These are phyloP conservation scores for Rosa multiflora DNA, from an alignment of 306 rosid genomes.

Conservation along the genomic window DNA sequence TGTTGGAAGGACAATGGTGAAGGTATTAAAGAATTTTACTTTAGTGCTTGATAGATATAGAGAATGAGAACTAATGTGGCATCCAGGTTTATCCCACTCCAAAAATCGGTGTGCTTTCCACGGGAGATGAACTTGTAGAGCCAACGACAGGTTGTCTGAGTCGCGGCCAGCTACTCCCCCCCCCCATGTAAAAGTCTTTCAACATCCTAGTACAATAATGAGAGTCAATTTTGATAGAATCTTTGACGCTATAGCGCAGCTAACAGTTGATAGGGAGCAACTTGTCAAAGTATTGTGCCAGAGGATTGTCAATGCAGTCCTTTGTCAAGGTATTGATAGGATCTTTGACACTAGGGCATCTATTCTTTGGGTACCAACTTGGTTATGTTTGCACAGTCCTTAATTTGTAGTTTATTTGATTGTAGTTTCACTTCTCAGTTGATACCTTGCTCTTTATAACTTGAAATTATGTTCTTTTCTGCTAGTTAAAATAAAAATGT, in stretches of 20 bases:
- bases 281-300: not conserved
- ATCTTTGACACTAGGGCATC: not conserved
- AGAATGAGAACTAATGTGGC: slow-evolving; percentile 23
- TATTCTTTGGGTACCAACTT: not conserved
- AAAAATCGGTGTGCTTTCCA: slow-evolving; percentile 74
- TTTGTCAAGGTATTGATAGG: not conserved
- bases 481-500: not conserved
- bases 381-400: not conserved
- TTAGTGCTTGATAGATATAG: slow-evolving; percentile 15
- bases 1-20: slow-evolving; percentile 66
- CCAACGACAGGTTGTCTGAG: slow-evolving; percentile 52
- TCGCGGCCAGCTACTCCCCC: slow-evolving; percentile 54
- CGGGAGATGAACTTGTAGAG: slow-evolving; percentile 94
- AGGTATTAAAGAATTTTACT: slow-evolving; percentile 45
- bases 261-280: not conserved
- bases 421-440: not conserved
- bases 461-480: not conserved
- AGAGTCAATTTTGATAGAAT: not conserved
- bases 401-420: not conserved
- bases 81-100: slow-evolving; percentile 77
- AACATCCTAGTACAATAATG: not conserved
- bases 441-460: not conserved
- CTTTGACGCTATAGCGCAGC: not conserved
- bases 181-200: too few species aligned
- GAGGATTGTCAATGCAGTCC: not conserved